phyloP scores from a whole-genome alignment of 208 protist genomes.

The Phytomonas sp. region DNA sequence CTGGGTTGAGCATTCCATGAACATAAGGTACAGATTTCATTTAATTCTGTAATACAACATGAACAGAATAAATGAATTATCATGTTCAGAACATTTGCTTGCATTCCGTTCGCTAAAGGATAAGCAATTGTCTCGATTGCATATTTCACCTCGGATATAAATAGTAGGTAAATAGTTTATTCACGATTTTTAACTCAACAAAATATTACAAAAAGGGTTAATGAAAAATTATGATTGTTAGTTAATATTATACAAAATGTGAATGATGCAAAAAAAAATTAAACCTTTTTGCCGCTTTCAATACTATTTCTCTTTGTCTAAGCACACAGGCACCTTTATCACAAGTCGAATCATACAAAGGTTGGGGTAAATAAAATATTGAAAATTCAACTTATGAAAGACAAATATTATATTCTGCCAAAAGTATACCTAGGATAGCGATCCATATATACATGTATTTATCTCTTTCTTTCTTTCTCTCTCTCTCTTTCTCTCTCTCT shows the following conservation, averaged over 20 bases:
- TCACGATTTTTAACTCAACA: neutral
- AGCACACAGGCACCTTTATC: neutral
- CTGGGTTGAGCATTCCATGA: neutral
- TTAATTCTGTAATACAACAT: neutral
- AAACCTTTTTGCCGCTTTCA: neutral
- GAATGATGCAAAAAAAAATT: neutral
- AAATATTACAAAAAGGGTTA: neutral
- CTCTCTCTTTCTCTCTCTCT: too few species aligned
- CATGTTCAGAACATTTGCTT: neutral
- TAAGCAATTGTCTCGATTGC: neutral
- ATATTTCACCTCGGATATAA: neutral
- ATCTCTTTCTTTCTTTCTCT: too few species aligned
- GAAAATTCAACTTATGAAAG: neutral
- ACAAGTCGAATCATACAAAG: neutral
- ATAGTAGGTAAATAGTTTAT: neutral
- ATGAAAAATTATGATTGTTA: neutral
- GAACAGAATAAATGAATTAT: neutral
- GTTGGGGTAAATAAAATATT: too few species aligned
- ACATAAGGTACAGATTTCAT: neutral
- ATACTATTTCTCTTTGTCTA: neutral
- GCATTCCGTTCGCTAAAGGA: neutral
- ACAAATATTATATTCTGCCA: neutral
- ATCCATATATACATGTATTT: too few species aligned
- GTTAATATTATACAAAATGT: neutral
- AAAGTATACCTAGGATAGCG: neutral